Evolutionary conservation across 2,329 filamentous ascomycete species (phyloP).

Genomic region (Trichoderma lentiforme): DNA sequence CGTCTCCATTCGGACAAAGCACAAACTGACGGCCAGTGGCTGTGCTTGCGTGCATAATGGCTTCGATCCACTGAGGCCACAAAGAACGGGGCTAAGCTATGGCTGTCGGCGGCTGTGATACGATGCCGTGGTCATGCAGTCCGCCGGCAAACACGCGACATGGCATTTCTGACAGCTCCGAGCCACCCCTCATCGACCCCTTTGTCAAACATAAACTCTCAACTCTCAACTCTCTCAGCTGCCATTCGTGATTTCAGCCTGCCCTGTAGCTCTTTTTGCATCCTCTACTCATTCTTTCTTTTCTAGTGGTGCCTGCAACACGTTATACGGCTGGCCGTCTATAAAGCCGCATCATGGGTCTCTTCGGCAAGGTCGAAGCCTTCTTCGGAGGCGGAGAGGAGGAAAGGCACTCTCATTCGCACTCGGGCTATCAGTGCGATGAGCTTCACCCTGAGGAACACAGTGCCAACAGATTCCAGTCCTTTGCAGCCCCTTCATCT

Average conservation of each 20-base stretch:
- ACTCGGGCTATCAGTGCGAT: slow-evolving; percentile 40
- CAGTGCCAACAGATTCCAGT: slow-evolving; percentile 54
- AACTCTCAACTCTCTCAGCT: neutral
- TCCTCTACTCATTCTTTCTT: neutral
- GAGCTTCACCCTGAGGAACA: slow-evolving; percentile 42
- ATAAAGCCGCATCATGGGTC: neutral
- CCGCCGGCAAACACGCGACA: neutral
- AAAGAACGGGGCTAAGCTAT: slow-evolving; percentile 1
- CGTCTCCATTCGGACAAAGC: neutral
- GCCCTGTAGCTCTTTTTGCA: neutral
- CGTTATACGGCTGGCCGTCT: neutral
- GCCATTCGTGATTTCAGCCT: neutral
- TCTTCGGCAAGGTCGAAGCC: slow-evolving; percentile 45
- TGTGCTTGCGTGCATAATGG: slow-evolving; percentile 7
- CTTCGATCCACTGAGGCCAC: slow-evolving; percentile 14
- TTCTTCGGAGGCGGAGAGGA: slow-evolving; percentile 39
- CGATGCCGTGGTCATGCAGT: neutral
- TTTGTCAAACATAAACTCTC: neutral
- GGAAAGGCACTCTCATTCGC: slow-evolving; percentile 45
- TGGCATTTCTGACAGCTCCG: slow-evolving; percentile 6
- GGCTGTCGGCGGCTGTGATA: slow-evolving; percentile 9
- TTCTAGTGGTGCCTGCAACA: neutral
- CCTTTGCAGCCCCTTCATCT: slow-evolving; percentile 69
- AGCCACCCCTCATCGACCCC: slow-evolving; percentile 4
- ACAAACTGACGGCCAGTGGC: slow-evolving; percentile 8